Evolutionary conservation across 192 early-diverging fungal species (phyloP).

Genomic region (Dissophora ornata): DNA sequence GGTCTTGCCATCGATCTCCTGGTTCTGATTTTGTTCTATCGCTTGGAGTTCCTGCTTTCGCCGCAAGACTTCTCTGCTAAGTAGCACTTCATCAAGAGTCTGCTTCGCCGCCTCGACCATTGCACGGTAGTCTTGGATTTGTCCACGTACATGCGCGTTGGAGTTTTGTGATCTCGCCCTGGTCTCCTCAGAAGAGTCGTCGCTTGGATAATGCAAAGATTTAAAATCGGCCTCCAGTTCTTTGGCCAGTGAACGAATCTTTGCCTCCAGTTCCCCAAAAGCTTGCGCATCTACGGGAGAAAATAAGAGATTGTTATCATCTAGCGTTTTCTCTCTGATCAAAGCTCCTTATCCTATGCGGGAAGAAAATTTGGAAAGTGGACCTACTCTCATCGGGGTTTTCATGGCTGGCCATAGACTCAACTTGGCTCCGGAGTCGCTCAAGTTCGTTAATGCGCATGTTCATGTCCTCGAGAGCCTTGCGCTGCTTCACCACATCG

Average conservation of each 20-base stretch:
- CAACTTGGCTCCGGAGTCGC: slow-evolving; percentile 1
- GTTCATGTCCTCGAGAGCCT: slow-evolving; percentile 16
- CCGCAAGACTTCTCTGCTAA: slow-evolving; percentile 10
- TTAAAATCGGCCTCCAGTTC: slow-evolving; percentile 13
- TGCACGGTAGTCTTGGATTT: slow-evolving; percentile 9
- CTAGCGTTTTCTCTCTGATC: not conserved
- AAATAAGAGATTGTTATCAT: not conserved
- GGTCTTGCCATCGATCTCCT: slow-evolving; percentile 18
- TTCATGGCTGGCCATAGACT: not conserved
- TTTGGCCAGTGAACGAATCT: slow-evolving; percentile 6
- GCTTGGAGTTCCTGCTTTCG: slow-evolving; percentile 21
- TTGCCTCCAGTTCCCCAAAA: not conserved
- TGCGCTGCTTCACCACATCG: slow-evolving; percentile 38
- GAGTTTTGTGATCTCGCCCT: not conserved
- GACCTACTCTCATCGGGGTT: slow-evolving; percentile 1
- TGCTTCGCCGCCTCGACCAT: slow-evolving; percentile 1
- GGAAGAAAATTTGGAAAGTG: not conserved
- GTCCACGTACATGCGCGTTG: slow-evolving; percentile 21
- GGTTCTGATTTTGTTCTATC: slow-evolving; percentile 1
- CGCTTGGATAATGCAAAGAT: slow-evolving; percentile 19
- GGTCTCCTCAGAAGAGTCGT: slow-evolving; percentile 18
- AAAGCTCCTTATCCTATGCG: no score
- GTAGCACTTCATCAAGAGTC: slow-evolving; percentile 6
- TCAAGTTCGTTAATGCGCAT: slow-evolving; percentile 6
- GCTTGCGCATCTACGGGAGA: not conserved